phyloP scores from a whole-genome alignment of 164 flowering plant species.

The Stephania yunnanensis region DNA sequence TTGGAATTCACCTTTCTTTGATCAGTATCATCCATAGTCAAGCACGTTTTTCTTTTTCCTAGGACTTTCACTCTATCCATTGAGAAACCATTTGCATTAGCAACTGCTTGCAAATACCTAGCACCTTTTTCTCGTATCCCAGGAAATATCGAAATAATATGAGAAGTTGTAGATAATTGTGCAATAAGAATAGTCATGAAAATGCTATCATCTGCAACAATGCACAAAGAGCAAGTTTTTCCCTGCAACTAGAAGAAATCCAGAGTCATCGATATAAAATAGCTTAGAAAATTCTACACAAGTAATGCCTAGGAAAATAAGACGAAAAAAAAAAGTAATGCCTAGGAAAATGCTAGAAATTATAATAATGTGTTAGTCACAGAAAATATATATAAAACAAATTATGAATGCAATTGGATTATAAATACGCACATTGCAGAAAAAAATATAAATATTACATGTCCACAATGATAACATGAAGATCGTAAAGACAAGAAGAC shows the following conservation, averaged over 20 bases:
- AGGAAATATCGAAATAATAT: constrained; percentile 66
- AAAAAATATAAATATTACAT: no score
- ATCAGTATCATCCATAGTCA: constrained; percentile 53
- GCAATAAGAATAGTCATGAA: constrained; percentile 60
- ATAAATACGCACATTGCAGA: no score
- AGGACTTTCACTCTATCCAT: constrained; percentile 53
- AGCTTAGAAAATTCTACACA: neutral
- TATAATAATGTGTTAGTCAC: neutral
- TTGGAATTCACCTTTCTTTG: constrained; percentile 46
- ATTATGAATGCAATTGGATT: no score
- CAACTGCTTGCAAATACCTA: constrained; percentile 55
- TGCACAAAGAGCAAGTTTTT: constrained; percentile 48
- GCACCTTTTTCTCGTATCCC: constrained; percentile 59
- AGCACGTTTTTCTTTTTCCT: constrained; percentile 31
- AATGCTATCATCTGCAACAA: constrained; percentile 85
- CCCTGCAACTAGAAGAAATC: constrained; percentile 54
- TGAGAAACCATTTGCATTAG: constrained; percentile 60
- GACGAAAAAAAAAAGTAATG: neutral
- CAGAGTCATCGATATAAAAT: constrained; percentile 8
- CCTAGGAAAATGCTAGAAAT: neutral
- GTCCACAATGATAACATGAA: no score
- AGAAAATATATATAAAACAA: neutral
- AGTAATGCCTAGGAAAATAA: neutral
- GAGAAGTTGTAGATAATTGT: constrained; percentile 43
- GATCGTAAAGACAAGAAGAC: no score